Evolutionary conservation across 2,329 filamentous ascomycete genomes (phyloP), one percentile per base, ranked within the genome.

Genomic region (Zymoseptoria brevis): DNA sequence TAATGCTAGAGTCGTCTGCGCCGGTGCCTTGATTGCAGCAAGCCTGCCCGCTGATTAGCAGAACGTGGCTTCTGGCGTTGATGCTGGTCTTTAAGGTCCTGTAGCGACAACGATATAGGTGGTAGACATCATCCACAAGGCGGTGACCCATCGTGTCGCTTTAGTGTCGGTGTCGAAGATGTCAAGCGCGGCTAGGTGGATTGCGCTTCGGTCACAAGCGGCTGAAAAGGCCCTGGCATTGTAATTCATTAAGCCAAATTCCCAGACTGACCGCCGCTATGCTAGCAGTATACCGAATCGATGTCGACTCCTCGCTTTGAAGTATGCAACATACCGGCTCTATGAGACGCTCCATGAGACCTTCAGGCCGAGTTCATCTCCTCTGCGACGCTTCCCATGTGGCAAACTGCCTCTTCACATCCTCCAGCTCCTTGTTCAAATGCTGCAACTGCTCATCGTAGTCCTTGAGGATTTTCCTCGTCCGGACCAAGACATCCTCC

Each of bases 391-490:
- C 73, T 62, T 84, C 77, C 73, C 82, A 82, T 62, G 81, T 80
- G 29, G 79, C 77, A 60, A 82, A 84, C 62, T 87, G 84, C 65
- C 81, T 80, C 69, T 80, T 80, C 57, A 85, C 78, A 24, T 81
- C 76, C 51, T 77, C 79, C 59, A 87, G 69, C 74, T 86, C 83
- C 69, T 86, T 87, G 74, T 86, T 88, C 63, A 95, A 78, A 71
- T 92, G 87, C 64, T 80, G 74, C 35, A 94, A 79, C 76, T 93
- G 89, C 72, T 86, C 88, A 72, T 92, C 87, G 72, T 92, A 93
- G 70, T 91, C 88, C 68, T 88, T 86, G 67, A 93, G 75, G 53
- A 93, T 87, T 87, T 90, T 89, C 74, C 89, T 89, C 50, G 88
- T 83, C 72, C 87, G 86, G 60, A 79, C 80, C 72, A 89, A 83